A percentile compares a stretch with the other conserved stretches of the same genome.
Evolutionary conservation across 2,329 filamentous ascomycete species (phyloP).

Genomic region (Emergomyces pasteurianus): DNA sequence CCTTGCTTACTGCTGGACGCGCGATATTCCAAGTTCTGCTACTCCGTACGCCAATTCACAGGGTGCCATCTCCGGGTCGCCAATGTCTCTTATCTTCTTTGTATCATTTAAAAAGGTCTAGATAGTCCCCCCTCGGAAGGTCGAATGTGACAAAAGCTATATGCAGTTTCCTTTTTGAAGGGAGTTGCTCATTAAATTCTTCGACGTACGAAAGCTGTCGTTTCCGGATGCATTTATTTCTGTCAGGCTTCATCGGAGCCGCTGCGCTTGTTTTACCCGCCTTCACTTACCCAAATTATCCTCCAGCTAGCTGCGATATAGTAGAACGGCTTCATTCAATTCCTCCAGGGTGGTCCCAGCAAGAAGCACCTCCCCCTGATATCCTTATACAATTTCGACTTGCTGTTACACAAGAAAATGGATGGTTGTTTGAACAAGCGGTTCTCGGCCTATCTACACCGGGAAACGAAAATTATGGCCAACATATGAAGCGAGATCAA

Average conservation of each 20-base stretch:
- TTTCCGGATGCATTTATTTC: neutral
- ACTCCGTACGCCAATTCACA: neutral
- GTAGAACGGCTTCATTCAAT: constrained; percentile 20
- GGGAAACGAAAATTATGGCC: constrained; percentile 46
- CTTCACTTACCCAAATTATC: neutral
- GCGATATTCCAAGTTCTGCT: neutral
- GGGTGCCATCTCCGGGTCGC: neutral
- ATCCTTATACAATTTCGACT: constrained; percentile 39
- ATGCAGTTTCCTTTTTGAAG: neutral
- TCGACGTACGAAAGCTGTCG: neutral
- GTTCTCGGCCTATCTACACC: constrained; percentile 53
- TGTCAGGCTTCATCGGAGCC: neutral
- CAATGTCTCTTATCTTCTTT: neutral
- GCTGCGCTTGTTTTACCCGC: neutral
- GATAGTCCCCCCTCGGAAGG: neutral
- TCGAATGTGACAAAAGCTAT: neutral
- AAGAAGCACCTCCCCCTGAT: constrained; percentile 18
- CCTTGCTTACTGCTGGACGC: neutral
- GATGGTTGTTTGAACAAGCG: constrained; percentile 43
- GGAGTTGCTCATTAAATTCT: neutral
- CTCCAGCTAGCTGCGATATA: constrained; percentile 8
- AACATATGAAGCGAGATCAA: constrained; percentile 50
- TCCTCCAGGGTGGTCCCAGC: constrained; percentile 25
- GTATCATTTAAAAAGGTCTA: neutral
- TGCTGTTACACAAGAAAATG: constrained; percentile 38